Conservation (phyloP, 306 rosid species). For the Astragalus glycyphyllos region DNA sequence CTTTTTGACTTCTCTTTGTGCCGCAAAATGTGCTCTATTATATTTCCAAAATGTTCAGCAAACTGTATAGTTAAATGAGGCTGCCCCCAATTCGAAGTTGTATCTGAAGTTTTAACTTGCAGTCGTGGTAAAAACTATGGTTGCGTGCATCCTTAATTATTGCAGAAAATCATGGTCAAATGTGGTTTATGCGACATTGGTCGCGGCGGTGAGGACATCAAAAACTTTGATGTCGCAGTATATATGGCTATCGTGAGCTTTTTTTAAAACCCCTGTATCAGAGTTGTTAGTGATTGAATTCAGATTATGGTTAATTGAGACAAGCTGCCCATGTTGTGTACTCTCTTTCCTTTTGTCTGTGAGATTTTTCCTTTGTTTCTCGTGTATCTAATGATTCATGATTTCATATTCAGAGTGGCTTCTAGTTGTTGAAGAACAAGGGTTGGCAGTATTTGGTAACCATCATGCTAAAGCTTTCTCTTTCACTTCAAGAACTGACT, state of each 20-base stretch:
- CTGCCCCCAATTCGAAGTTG: conserved; percentile 26
- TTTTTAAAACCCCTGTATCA: neutral
- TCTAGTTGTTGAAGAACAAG: conserved; percentile 67
- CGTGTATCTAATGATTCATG: conserved; percentile 12
- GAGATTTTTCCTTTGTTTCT: conserved; percentile 3
- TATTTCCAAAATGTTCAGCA: conserved; percentile 35
- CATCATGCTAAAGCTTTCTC: conserved; percentile 55
- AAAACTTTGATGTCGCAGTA: no score
- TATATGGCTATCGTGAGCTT: no score
- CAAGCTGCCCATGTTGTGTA: conserved; percentile 35
- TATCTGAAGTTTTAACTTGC: neutral
- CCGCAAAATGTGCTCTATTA: conserved; percentile 20
- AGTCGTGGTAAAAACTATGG: no score
- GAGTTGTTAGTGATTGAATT: conserved; percentile 40
- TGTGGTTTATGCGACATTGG: no score
- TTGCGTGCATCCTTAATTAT: no score
- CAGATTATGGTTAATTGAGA: conserved; percentile 38
- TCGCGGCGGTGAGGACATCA: no score
- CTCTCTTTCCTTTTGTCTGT: conserved; percentile 9
- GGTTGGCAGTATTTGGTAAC: conserved; percentile 57
- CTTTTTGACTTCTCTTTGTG: conserved; percentile 39
- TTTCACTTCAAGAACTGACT: conserved; percentile 53
- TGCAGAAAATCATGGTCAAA: no score
- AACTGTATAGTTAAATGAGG: conserved; percentile 33
- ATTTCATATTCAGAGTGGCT: conserved; percentile 69